These are phyloP conservation scores for Colletotrichum musae DNA, from an alignment of 2,329 filamentous ascomycete species.

Conservation along the genomic window DNA sequence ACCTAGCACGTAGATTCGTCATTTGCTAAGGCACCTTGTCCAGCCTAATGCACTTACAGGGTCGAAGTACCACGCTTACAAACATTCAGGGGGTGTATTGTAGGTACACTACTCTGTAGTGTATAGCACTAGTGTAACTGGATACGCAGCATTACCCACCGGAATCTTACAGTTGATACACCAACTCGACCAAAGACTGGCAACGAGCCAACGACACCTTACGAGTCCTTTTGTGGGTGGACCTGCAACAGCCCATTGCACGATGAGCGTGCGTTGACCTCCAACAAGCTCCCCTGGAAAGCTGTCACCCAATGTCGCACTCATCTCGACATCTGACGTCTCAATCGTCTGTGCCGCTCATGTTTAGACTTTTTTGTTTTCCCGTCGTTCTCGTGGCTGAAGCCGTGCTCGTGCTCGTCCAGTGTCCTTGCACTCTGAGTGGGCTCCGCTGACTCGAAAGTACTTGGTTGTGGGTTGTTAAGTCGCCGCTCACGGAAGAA, in stretches of 20 bases:
- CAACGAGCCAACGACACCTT: background rate
- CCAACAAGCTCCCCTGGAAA: background rate
- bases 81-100: no score
- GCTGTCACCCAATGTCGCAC: background rate
- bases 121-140: no score
- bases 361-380: no score
- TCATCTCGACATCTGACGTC: slow-evolving; percentile 3
- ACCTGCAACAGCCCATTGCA: slow-evolving; percentile 1
- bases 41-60: no score
- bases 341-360: background rate
- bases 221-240: slow-evolving; percentile 1
- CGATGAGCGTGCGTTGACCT: background rate
- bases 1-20: no score
- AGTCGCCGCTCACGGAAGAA: background rate
- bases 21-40: no score
- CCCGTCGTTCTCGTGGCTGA: no score
- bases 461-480: background rate
- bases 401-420: background rate
- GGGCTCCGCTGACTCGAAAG: slow-evolving; percentile 11
- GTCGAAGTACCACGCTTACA: no score
- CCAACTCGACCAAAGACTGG: no score
- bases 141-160: no score
- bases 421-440: background rate
- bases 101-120: no score
- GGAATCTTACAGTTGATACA: no score